phyloP scores from a whole-genome alignment of 345 rosid genomes.

The Sisymbrium irio region DNA sequence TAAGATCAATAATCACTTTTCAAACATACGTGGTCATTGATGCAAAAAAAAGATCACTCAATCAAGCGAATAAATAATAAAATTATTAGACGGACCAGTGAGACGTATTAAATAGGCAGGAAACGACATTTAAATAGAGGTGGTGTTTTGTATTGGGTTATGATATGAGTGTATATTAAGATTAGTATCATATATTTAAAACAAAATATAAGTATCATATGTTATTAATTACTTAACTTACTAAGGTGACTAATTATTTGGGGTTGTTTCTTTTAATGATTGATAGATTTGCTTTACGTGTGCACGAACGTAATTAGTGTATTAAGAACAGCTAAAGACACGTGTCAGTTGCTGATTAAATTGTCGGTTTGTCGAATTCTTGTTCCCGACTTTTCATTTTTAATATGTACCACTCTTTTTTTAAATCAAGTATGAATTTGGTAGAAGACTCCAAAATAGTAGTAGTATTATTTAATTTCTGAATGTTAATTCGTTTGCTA shows the following conservation, averaged over 20 bases:
- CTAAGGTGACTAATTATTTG: constrained; percentile 22
- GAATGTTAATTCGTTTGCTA: constrained; percentile 15
- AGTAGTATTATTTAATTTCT: background rate
- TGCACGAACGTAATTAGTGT: constrained; percentile 45
- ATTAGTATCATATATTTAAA: no score
- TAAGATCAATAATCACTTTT: background rate
- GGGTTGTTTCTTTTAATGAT: constrained; percentile 35
- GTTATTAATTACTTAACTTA: background rate
- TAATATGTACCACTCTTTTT: background rate
- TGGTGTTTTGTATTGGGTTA: background rate
- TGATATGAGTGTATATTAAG: background rate
- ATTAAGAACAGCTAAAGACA: constrained; percentile 41
- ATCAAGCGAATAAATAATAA: background rate
- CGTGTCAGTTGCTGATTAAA: constrained; percentile 47
- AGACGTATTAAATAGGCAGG: constrained; percentile 1
- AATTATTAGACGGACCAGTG: background rate
- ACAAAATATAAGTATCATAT: no score
- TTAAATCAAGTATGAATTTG: constrained; percentile 1
- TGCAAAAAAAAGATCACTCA: background rate
- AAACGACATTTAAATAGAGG: background rate
- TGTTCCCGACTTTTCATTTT: constrained; percentile 14
- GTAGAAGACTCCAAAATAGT: constrained; percentile 20
- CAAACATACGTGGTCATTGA: constrained; percentile 4
- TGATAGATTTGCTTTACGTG: constrained; percentile 52
- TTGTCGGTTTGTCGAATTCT: constrained; percentile 54